A percentile compares a stretch with the other conserved stretches of the same genome.
Conservation (phyloP, 257 asterid species). For the Nicotiana obtusifolia region DNA sequence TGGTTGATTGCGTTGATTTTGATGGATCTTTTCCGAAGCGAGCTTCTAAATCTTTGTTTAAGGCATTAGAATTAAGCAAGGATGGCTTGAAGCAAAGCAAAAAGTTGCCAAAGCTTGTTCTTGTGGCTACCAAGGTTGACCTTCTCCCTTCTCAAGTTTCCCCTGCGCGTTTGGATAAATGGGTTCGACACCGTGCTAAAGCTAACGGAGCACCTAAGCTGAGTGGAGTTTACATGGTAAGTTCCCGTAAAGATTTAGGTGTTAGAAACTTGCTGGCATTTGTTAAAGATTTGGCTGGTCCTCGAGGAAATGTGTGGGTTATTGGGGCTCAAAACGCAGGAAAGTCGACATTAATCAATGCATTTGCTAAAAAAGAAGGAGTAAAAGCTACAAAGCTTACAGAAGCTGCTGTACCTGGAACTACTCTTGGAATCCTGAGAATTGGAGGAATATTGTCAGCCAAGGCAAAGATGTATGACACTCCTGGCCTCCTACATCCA, state of each 20-base stretch:
- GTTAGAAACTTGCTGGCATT: constrained; percentile 72
- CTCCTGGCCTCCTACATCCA: constrained; percentile 92
- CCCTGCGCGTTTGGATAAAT: constrained; percentile 76
- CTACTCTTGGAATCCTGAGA: constrained; percentile 88
- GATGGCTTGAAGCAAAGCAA: constrained; percentile 48
- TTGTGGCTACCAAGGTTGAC: constrained; percentile 92
- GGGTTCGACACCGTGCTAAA: constrained; percentile 88
- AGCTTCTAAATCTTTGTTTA: constrained; percentile 78
- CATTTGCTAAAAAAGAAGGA: constrained; percentile 75
- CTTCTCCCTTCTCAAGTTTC: constrained; percentile 93
- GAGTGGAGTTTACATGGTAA: constrained; percentile 82
- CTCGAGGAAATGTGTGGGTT: constrained; percentile 96
- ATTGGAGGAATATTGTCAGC: constrained; percentile 89
- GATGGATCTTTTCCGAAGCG: constrained; percentile 94
- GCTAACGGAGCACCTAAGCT: constrained; percentile 86
- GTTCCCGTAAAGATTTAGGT: constrained; percentile 88
- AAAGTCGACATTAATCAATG: constrained; percentile 83
- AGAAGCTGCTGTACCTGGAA: constrained; percentile 92
- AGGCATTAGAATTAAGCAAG: constrained; percentile 44
- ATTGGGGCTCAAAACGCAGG: constrained; percentile 98
- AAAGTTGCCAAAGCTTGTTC: constrained; percentile 81
- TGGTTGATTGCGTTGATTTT: constrained; percentile 89
- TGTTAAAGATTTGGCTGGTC: constrained; percentile 76
- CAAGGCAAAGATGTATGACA: constrained; percentile 95
- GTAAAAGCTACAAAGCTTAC: constrained; percentile 72